phyloP scores from a whole-genome alignment of 2,329 filamentous ascomycete genomes.

The Dactylella cylindrospora region DNA sequence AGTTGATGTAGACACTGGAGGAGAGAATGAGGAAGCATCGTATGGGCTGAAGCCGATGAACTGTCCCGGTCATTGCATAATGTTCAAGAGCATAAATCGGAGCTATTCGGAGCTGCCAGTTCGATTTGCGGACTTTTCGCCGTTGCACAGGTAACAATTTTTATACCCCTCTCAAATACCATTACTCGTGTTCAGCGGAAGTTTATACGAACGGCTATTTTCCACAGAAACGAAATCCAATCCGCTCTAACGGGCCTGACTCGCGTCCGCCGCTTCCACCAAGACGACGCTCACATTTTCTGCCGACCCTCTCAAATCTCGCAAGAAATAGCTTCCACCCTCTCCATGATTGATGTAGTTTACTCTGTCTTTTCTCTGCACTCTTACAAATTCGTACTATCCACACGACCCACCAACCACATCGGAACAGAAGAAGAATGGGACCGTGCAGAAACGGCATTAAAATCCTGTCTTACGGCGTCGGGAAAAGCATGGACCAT shows the following conservation, averaged over 20 bases:
- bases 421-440: constrained; percentile 72
- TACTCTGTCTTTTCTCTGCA: constrained; percentile 71
- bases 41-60: constrained; percentile 93
- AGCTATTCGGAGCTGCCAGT: constrained; percentile 81
- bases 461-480: constrained; percentile 64
- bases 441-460: constrained; percentile 65
- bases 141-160: constrained; percentile 46
- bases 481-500: constrained; percentile 70
- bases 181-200: constrained; percentile 1
- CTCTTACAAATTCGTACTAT: constrained; percentile 73
- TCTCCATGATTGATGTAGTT: constrained; percentile 72
- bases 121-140: constrained; percentile 75
- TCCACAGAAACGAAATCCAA: constrained; percentile 72
- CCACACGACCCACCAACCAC: constrained; percentile 76
- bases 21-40: constrained; percentile 62
- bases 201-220: background rate
- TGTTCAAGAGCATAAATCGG: constrained; percentile 72
- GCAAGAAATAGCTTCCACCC: constrained; percentile 70
- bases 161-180: background rate
- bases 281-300: constrained; percentile 90
- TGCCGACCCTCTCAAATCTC: constrained; percentile 75
- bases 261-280: constrained; percentile 81
- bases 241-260: constrained; percentile 80
- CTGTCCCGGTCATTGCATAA: constrained; percentile 82
- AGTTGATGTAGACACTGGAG: constrained; percentile 44